phyloP scores from a whole-genome alignment of 257 asterid species.

The Solanum pimpinellifolium region DNA sequence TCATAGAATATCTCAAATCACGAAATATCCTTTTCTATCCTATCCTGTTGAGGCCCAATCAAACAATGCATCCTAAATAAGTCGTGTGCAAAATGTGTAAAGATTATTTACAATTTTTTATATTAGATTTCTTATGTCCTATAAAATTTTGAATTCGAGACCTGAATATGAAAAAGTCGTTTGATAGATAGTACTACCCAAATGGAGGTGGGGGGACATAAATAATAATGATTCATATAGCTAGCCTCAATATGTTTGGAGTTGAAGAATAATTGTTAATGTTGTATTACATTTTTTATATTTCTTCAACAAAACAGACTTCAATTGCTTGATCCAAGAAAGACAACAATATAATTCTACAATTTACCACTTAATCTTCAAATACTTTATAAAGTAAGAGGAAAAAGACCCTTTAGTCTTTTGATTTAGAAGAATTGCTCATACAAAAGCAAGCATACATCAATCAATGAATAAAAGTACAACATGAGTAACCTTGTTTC shows the following conservation, averaged over 20 bases:
- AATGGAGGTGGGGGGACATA: background rate
- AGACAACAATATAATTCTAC: background rate
- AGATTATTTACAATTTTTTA: background rate
- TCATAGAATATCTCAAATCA: too few relatives aligned
- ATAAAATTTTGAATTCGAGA: too few relatives aligned
- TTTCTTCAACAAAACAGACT: background rate
- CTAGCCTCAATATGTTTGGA: background rate
- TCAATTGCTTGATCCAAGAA: background rate
- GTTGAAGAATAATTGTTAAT: background rate
- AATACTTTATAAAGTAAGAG: background rate
- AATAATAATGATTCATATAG: background rate
- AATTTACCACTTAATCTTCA: background rate
- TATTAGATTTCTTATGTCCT: fast-evolving
- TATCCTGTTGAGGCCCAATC: fast-evolving
- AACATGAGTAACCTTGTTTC: background rate
- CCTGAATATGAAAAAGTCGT: too few relatives aligned
- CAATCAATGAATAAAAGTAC: background rate
- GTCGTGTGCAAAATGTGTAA: background rate
- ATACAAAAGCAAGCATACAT: background rate
- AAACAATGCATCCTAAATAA: background rate
- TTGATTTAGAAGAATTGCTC: background rate
- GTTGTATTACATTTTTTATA: background rate
- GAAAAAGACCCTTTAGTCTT: background rate
- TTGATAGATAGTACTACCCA: too few relatives aligned
- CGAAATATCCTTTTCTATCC: too few relatives aligned